A percentile compares a stretch with the other conserved stretches of the same genome.
Conservation (phyloP, 1,284 basidiomycete genomes). For the Schizophyllum amplum region DNA sequence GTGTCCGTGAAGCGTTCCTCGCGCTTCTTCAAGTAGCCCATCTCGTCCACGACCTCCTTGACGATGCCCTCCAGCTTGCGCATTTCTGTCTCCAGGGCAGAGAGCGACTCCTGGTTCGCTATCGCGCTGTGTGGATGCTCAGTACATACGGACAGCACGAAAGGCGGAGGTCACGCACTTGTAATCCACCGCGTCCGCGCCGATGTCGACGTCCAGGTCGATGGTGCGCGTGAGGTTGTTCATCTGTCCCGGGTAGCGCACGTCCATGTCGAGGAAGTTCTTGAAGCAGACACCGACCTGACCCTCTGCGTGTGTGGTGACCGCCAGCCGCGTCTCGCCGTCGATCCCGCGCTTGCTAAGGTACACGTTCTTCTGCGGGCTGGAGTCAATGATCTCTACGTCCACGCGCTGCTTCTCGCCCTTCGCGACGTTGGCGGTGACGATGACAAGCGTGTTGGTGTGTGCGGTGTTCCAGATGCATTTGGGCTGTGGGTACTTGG, state of each 20-base stretch:
- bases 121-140: conserved; percentile 65
- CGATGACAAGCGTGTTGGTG: conserved; percentile 80
- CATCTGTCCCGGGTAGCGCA: not conserved
- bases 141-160: not conserved
- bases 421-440: conserved; percentile 84
- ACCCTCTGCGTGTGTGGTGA: conserved; percentile 90
- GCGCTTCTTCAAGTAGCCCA: conserved; percentile 85
- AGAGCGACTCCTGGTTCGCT: conserved; percentile 96
- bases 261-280: conserved; percentile 64
- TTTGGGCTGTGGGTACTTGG: conserved; percentile 63
- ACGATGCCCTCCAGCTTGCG: conserved; percentile 92
- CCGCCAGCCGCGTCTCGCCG: conserved; percentile 87
- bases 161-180: conserved; percentile 51
- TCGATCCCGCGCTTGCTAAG: conserved; percentile 84
- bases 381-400: conserved; percentile 91
- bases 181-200: conserved; percentile 97
- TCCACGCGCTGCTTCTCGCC: conserved; percentile 77
- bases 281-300: conserved; percentile 94
- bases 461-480: conserved; percentile 96
- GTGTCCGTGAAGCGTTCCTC: conserved; percentile 90
- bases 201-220: conserved; percentile 96
- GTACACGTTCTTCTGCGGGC: conserved; percentile 84
- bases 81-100: conserved; percentile 96
- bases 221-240: conserved; percentile 41
- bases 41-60: conserved; percentile 91